Base-by-base conservation (phyloP, 2,329 filamentous ascomycete species). In the Penicillium oxalicum region DNA sequence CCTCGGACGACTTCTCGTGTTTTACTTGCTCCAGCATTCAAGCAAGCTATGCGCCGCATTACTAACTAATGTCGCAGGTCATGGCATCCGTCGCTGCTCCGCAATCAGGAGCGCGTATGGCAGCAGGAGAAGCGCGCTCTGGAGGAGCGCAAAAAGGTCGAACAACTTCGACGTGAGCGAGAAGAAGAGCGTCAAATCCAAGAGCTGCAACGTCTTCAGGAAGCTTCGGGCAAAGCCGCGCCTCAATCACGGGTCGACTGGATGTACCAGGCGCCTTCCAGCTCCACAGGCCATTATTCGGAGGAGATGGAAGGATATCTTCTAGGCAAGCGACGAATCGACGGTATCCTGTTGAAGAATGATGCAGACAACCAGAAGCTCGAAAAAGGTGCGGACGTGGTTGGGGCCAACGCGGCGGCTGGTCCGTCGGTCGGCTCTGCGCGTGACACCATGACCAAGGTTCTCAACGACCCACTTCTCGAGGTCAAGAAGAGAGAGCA, bases 221-320 rank as follows among this genome's bases (percentile, higher is more conserved):
- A 96, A 70, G 84, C 86, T 2, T 86, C 90, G 0, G 93, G 93
- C 34, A 90, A 91, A 48, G 82, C 80, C 61, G 91, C 89, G 64
- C 80, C 86, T 45, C 74, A 86, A 28, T 85, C 91, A 60, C 83
- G 90, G 33, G 91, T 98, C 26, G 93, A 97, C 62, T 98, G 93
- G 88, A 96, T 98, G 89, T 98, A 98, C 71, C 83, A 86, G 60
- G 91, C 91, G 1, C 90, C 93, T 6, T 87, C 87, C 37, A 79
- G 74, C 48, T 86, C 85, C 43, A 79, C 77, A 48, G 88, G 88
- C 33, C 84, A 88, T 82, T 35, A 82, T 72, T 60, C 63, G 0
- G 91, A 96, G 68, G 93, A 97, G 71, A 90, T 88, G 73, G 93
- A 98, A 65, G 89, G 87, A 4, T 98, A 95, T 66, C 72, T 98